These are phyloP conservation scores for Fusarium mexicanum DNA, from an alignment of 2,329 filamentous ascomycete species.

Conservation along the genomic window DNA sequence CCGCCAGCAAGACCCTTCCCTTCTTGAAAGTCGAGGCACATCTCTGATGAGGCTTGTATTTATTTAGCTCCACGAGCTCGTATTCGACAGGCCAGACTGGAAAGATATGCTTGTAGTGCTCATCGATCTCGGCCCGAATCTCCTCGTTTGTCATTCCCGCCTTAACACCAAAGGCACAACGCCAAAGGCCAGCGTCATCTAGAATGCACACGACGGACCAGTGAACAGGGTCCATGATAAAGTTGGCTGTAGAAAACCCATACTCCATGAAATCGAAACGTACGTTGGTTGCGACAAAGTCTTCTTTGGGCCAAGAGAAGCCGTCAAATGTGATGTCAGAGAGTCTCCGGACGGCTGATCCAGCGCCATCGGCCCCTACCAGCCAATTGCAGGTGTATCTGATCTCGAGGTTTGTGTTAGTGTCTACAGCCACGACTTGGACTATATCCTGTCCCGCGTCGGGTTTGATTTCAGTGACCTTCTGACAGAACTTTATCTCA, in stretches of 20 bases:
- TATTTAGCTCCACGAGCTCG: neutral
- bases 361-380: neutral
- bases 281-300: neutral
- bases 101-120: neutral
- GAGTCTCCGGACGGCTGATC: neutral
- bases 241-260: neutral
- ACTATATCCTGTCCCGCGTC: neutral
- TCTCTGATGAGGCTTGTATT: neutral
- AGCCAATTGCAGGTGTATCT: neutral
- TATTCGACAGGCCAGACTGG: neutral
- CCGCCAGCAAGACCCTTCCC: neutral
- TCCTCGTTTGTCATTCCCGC: neutral
- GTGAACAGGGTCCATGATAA: neutral
- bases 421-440: neutral
- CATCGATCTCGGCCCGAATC: neutral
- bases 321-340: neutral
- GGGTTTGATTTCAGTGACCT: neutral
- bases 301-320: neutral
- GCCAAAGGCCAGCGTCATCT: neutral
- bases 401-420: neutral
- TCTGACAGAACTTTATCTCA: neutral
- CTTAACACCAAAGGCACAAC: neutral
- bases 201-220: neutral
- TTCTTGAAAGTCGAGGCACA: neutral
- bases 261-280: neutral